Evolutionary conservation across 2,329 filamentous ascomycete species (phyloP).

Genomic region (Colletotrichum tropicale): DNA sequence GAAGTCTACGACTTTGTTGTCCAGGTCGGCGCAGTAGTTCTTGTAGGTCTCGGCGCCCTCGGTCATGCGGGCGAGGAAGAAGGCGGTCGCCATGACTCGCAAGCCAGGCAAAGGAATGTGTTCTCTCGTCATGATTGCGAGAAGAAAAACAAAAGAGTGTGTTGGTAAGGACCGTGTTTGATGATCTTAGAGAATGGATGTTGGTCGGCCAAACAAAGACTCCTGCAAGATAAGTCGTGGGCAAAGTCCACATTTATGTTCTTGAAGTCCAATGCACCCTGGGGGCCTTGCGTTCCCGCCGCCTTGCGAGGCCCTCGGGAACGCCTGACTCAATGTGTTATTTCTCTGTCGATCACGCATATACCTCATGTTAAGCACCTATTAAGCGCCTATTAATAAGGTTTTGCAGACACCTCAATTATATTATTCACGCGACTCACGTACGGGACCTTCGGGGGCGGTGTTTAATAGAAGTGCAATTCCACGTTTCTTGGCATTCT

Average conservation of each 20-base stretch:
- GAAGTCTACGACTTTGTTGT: neutral
- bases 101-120: neutral
- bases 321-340: neutral
- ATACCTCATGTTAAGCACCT: neutral
- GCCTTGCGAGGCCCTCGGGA: neutral
- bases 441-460: neutral
- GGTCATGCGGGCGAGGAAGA: neutral
- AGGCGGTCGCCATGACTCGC: neutral
- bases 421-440: neutral
- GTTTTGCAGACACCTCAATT: neutral
- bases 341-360: neutral
- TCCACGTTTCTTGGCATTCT: neutral
- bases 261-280: neutral
- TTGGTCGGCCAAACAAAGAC: neutral
- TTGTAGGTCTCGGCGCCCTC: neutral
- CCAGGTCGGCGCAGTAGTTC: neutral
- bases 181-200: neutral
- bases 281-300: neutral
- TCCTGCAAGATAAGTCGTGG: neutral
- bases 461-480: neutral
- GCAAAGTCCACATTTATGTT: neutral
- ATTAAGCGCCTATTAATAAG: neutral
- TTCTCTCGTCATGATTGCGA: neutral
- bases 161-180: neutral
- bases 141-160: neutral